phyloP scores from a whole-genome alignment of 2,329 filamentous ascomycete genomes.

The Sporothrix mexicana region DNA sequence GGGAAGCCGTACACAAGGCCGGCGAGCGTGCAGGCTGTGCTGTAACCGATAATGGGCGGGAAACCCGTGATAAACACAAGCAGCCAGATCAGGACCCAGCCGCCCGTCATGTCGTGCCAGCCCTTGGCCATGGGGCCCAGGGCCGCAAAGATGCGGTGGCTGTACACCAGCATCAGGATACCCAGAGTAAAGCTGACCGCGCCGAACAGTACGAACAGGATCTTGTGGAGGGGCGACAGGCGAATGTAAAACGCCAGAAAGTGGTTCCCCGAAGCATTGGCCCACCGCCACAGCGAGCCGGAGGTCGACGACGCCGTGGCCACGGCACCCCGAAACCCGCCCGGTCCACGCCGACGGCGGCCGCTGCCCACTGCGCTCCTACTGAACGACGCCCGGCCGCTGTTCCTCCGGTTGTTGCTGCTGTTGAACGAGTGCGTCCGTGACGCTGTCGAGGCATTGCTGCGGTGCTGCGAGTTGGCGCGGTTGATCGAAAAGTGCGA shows the following conservation, averaged over 20 bases:
- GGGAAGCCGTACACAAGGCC: constrained; percentile 64
- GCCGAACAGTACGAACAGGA: constrained; percentile 59
- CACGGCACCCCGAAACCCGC: background rate
- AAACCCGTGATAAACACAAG: constrained; percentile 79
- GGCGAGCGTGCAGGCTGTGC: constrained; percentile 66
- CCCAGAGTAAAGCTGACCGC: constrained; percentile 60
- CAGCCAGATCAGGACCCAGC: constrained; percentile 77
- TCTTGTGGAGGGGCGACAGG: constrained; percentile 66
- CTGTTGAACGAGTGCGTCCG: background rate
- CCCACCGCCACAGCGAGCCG: constrained; percentile 13
- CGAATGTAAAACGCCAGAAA: constrained; percentile 51
- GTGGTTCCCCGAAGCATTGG: constrained; percentile 19
- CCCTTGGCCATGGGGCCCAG: constrained; percentile 74
- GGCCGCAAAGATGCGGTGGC: constrained; percentile 76
- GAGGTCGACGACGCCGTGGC: constrained; percentile 1
- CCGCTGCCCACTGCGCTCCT: background rate
- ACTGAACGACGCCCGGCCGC: constrained; percentile 3
- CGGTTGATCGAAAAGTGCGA: constrained; percentile 33
- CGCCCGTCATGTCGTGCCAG: constrained; percentile 76
- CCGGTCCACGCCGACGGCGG: background rate
- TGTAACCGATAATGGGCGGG: constrained; percentile 87
- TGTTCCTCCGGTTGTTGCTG: background rate
- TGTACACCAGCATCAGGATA: constrained; percentile 77
- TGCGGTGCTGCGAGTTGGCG: constrained; percentile 12
- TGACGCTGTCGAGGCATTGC: background rate